These are phyloP conservation scores for Acanthamoeba pearcei DNA, from an alignment of 208 protist species.

Conservation along the genomic window DNA sequence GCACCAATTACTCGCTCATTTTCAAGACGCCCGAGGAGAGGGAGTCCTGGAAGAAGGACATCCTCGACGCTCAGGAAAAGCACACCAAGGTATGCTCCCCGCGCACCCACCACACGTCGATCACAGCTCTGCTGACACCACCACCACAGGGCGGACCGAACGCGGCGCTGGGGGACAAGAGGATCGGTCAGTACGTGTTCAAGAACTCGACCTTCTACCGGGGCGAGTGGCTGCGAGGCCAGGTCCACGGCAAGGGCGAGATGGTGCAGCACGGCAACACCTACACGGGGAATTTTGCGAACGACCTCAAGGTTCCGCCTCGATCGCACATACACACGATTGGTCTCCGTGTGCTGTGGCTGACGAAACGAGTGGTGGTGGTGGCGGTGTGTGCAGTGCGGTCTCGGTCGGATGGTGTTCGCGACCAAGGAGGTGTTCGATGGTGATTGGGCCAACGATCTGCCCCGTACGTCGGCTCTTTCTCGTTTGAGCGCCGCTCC, in stretches of 20 bases:
- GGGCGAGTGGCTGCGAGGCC: constrained; percentile 32
- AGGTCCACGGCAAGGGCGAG: constrained; percentile 51
- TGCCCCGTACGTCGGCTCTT: background rate
- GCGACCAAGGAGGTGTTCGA: constrained; percentile 40
- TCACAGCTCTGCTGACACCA: background rate
- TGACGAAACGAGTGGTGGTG: background rate
- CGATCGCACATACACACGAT: too few species aligned
- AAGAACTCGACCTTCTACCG: constrained; percentile 53
- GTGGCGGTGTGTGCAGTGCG: background rate
- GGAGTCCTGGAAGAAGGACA: constrained; percentile 39
- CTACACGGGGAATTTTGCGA: constrained; percentile 39
- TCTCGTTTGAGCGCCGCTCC: background rate
- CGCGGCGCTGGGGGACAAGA: constrained; percentile 30
- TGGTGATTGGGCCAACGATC: constrained; percentile 57
- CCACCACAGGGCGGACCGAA: background rate
- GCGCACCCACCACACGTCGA: background rate
- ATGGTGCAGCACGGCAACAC: constrained; percentile 2
- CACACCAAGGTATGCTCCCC: background rate
- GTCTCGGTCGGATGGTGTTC: constrained; percentile 44
- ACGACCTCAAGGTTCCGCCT: constrained; percentile 13
- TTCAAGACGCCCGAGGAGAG: constrained; percentile 62
- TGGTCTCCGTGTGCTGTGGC: background rate
- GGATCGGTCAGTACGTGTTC: constrained; percentile 27
- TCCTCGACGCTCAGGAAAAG: constrained; percentile 42
- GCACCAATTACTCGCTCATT: constrained; percentile 26